phyloP scores from a whole-genome alignment of 1,139 yeast species.

The Suhomyces kunorum region DNA sequence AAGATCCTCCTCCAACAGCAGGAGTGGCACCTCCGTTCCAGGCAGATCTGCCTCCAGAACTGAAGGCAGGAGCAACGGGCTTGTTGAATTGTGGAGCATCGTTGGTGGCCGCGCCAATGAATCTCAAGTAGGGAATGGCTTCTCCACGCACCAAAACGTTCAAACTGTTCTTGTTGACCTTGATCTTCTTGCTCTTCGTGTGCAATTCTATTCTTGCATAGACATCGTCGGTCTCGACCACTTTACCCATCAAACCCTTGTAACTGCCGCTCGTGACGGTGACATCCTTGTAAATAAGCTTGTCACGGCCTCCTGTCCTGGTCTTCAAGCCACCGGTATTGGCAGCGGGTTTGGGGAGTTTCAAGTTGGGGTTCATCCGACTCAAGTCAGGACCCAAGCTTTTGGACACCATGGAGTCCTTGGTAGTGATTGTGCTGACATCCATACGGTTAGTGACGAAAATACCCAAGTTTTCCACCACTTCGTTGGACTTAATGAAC shows the following conservation, averaged over 20 bases:
- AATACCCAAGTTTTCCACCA: constrained; percentile 86
- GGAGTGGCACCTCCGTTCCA: constrained; percentile 57
- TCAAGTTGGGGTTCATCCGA: constrained; percentile 83
- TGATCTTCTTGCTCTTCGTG: constrained; percentile 84
- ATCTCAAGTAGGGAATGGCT: constrained; percentile 77
- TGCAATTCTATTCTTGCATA: constrained; percentile 91
- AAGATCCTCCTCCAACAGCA: constrained; percentile 31
- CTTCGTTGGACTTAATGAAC: constrained; percentile 77
- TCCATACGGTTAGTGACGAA: constrained; percentile 77
- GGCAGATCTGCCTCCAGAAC: constrained; percentile 42
- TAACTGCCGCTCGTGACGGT: constrained; percentile 87
- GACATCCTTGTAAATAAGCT: constrained; percentile 78
- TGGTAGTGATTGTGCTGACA: constrained; percentile 82
- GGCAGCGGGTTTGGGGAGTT: constrained; percentile 35
- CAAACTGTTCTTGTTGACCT: constrained; percentile 76
- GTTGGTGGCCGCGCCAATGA: constrained; percentile 52
- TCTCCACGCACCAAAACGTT: constrained; percentile 68
- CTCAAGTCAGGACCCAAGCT: constrained; percentile 66
- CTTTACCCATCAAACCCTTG: constrained; percentile 92
- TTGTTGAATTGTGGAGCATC: constrained; percentile 25
- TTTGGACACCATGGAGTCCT: constrained; percentile 63
- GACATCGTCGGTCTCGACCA: constrained; percentile 89
- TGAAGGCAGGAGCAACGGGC: constrained; percentile 45
- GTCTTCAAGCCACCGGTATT: constrained; percentile 56
- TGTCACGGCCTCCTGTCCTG: constrained; percentile 72